Conservation (phyloP, 345 rosid species). For the Geranium rotundifolium region DNA sequence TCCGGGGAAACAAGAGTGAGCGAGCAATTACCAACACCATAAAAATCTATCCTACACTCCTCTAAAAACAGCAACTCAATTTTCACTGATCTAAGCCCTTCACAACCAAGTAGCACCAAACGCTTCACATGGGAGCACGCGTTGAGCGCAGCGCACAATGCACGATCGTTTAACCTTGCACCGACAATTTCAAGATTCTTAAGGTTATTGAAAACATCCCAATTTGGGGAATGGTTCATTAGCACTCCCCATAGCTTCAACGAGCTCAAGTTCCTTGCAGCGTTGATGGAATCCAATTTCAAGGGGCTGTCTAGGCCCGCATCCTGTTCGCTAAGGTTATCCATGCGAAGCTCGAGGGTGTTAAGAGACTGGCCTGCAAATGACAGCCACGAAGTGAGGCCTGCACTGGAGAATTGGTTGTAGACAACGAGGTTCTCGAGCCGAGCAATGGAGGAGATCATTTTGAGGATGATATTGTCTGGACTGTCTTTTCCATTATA, state of each 20-base stretch:
- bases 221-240: conserved; percentile 54
- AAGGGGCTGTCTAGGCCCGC: conserved; percentile 34
- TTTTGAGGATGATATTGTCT: conserved; percentile 41
- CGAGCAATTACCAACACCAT: conserved; percentile 60
- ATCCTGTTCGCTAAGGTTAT: conserved; percentile 52
- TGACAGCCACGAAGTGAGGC: conserved; percentile 69
- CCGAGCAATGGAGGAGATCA: conserved; percentile 32
- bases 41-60: conserved; percentile 76
- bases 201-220: conserved; percentile 66
- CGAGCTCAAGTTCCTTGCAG: conserved; percentile 60
- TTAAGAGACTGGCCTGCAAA: conserved; percentile 39
- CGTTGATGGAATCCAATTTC: conserved; percentile 59
- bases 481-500: conserved; percentile 27
- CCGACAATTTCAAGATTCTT: conserved; percentile 71
- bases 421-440: conserved; percentile 78
- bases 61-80: conserved; percentile 55
- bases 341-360: conserved; percentile 81
- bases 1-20: conserved; percentile 53
- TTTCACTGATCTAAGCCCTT: conserved; percentile 58
- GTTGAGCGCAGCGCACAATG: conserved; percentile 45
- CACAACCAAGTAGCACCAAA: conserved; percentile 66
- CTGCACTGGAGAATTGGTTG: conserved; percentile 58
- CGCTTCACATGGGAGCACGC: conserved; percentile 62
- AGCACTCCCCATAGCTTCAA: conserved; percentile 92
- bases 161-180: conserved; percentile 53